Evolutionary conservation across 2,329 filamentous ascomycete species (phyloP).

Genomic region (Arthrobotrys megalospora): DNA sequence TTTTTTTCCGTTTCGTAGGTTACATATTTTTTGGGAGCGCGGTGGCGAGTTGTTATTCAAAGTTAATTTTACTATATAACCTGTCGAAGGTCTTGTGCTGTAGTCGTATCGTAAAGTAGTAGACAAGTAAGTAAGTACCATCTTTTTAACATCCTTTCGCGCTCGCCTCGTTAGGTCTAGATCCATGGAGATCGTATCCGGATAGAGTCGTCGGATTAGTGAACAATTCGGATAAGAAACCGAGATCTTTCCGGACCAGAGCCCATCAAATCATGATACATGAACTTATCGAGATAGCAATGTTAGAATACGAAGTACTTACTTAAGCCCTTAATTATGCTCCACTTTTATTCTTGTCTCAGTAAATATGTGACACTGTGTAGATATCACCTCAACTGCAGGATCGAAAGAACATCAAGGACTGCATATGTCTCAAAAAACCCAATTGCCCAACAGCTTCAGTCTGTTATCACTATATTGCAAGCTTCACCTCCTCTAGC

Average conservation of each 20-base stretch:
- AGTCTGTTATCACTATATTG: conserved; percentile 9
- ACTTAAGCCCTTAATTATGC: background rate
- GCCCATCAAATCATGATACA: background rate
- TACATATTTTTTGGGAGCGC: conserved; percentile 57
- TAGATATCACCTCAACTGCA: background rate
- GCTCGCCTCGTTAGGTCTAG: too few relatives aligned
- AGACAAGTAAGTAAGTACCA: too few relatives aligned
- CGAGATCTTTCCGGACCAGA: background rate
- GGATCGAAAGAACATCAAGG: background rate
- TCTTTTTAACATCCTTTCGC: too few relatives aligned
- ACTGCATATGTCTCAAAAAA: background rate
- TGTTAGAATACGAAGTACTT: too few relatives aligned
- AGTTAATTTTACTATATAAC: background rate
- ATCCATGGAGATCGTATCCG: too few relatives aligned
- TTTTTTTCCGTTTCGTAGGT: conserved; percentile 1
- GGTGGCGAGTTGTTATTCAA: conserved; percentile 2
- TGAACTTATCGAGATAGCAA: background rate
- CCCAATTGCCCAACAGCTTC: background rate
- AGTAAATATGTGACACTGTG: conserved; percentile 14
- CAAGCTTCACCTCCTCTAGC: conserved; percentile 11
- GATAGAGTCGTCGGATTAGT: background rate
- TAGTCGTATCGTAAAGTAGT: too few relatives aligned
- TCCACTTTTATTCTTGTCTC: background rate
- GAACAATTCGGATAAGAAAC: background rate
- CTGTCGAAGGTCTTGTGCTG: too few relatives aligned